Percentiles rank a stretch among this genome's conserved stretches.
Evolutionary conservation across 164 flowering plant genomes (phyloP).

Genomic region (Nymphaea colorata): DNA sequence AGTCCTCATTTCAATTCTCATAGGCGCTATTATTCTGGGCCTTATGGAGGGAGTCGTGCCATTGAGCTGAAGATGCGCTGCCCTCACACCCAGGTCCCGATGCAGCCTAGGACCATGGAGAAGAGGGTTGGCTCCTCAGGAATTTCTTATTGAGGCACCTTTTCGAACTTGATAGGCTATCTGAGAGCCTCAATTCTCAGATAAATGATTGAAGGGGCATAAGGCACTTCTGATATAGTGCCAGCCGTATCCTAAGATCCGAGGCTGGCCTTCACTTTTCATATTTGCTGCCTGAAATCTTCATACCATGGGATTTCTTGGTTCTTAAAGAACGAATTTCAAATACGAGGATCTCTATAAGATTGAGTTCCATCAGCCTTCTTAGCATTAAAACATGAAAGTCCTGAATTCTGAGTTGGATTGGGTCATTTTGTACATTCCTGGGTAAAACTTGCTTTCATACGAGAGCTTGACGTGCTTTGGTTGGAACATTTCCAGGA

Average conservation of each 20-base stretch:
- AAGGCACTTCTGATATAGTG: background rate
- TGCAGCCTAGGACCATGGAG: background rate
- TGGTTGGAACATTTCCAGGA: conserved; percentile 30
- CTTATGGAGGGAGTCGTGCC: too few relatives aligned
- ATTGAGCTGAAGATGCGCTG: too few relatives aligned
- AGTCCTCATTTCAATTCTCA: too few relatives aligned
- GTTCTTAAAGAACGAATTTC: background rate
- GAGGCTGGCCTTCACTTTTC: background rate
- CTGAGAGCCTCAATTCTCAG: background rate
- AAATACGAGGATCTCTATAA: background rate
- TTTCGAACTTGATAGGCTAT: background rate
- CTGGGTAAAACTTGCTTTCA: background rate
- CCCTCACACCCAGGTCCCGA: background rate
- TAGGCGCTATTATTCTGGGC: too few relatives aligned
- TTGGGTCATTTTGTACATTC: background rate
- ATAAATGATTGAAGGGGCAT: background rate
- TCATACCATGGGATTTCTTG: background rate
- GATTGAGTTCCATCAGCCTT: too few relatives aligned
- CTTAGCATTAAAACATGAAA: too few relatives aligned
- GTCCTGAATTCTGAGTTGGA: background rate
- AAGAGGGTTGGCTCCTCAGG: background rate
- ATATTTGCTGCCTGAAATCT: background rate
- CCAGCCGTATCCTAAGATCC: background rate
- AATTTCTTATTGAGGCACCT: too few relatives aligned
- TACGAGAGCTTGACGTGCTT: background rate